Base-by-base conservation (phyloP, 225 moss, liverwort and hornwort genomes). In the Bryoerythrophyllum caledonicum region DNA sequence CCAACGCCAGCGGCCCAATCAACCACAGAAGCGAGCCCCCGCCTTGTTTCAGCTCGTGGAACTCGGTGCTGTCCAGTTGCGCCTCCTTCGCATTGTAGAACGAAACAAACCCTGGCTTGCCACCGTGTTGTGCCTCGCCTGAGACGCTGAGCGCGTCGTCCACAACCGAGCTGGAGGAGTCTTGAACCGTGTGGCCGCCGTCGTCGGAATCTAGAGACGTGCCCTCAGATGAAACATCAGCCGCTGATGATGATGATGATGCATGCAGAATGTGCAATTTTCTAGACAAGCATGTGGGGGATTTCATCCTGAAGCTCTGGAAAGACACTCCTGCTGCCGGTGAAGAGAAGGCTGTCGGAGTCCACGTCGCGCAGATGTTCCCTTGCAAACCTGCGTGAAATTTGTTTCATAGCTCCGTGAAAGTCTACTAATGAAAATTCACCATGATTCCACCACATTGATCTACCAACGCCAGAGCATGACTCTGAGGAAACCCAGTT, bases 1-100 rank as follows among this genome's bases (percentile, higher is more conserved):
- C 93, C 85, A 97, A 81, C 38, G 90, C 80, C 67, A 93, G 56
- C 14, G 97, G 97, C 34, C 94, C 97, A 76, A 94, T 61, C 30
- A 91, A 67, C 97, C 94, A 97, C 48, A 97, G 72, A 41, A 90
- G 60, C 40, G 91, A 82, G 46, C 81, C 63, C 38, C 80, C 76
- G 27, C 82, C 72, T 63, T 84, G 66, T 55, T 72, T 74, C 35
- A 78, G 54, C 41, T 74, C 82, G 75, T 61, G 77, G 13, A 66
- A 68, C 6, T 74, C 83, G 28, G 72, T 52, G 73, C 79, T 85
- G 28, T 48, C 69, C 4, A 74, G 83, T 25, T 82, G 82, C 60
- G 74, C 71, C 65, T 80, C 64, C 65, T 77, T 60, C n/a, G 35
- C 52, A 67, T 30, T 81, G n/a, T 71, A 71, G 55, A 81, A 88